Conservation (phyloP, 208 protist genomes). For the Tetramitus jugosus region DNA sequence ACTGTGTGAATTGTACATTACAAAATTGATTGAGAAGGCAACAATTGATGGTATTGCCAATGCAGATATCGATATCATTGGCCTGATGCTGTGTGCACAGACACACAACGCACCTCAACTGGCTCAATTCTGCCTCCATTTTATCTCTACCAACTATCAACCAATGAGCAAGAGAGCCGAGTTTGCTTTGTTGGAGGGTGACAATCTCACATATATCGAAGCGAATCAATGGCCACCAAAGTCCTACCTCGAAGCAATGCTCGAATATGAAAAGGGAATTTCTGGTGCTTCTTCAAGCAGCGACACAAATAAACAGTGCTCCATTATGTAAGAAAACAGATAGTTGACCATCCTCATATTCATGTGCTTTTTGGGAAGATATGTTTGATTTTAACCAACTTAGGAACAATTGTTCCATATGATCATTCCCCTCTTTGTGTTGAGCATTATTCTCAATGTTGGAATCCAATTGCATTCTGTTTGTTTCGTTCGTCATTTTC, state of each 20-base stretch:
- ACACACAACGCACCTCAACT: slow-evolving; percentile 8
- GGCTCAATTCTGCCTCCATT: slow-evolving; percentile 11
- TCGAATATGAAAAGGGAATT: background rate
- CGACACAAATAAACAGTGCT: too few relatives aligned
- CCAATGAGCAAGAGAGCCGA: slow-evolving; percentile 9
- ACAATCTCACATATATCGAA: background rate
- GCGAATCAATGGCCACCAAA: slow-evolving; percentile 7
- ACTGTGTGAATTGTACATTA: slow-evolving; percentile 14
- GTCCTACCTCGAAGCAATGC: background rate
- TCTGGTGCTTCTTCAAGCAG: too few relatives aligned
- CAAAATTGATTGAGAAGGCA: slow-evolving; percentile 8
- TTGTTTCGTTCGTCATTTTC: too few relatives aligned
- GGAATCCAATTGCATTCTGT: too few relatives aligned
- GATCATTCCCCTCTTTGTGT: too few relatives aligned
- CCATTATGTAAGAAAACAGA: too few relatives aligned
- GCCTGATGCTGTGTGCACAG: background rate
- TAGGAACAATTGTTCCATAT: too few relatives aligned
- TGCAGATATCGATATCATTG: slow-evolving; percentile 13
- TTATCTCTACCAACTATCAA: slow-evolving; percentile 8
- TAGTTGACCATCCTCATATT: too few relatives aligned
- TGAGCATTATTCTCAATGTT: too few relatives aligned
- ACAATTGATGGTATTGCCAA: slow-evolving; percentile 15
- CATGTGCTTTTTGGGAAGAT: too few relatives aligned
- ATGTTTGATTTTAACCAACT: too few relatives aligned
- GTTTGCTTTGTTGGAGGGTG: background rate